Evolutionary conservation across 805 yeast genomes (phyloP).

Genomic region (Kodamaea kaohsiungensis): DNA sequence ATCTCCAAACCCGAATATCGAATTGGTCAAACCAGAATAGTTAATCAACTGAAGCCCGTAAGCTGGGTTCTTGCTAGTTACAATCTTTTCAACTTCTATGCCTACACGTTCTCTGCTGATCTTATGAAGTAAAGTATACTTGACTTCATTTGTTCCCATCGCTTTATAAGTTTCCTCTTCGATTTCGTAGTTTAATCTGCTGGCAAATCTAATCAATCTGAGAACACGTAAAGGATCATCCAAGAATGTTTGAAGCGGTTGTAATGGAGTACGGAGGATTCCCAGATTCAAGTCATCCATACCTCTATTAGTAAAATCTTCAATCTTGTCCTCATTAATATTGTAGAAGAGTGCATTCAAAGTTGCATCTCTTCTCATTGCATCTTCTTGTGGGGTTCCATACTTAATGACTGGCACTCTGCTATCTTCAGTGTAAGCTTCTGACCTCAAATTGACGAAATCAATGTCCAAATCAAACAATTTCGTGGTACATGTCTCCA

Average conservation of each 20-base stretch:
- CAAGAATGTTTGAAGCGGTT: slow-evolving; percentile 78
- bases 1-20: slow-evolving; percentile 51
- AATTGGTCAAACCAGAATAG: slow-evolving; percentile 53
- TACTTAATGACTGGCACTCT: slow-evolving; percentile 81
- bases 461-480: slow-evolving; percentile 85
- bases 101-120: slow-evolving; percentile 92
- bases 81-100: slow-evolving; percentile 74
- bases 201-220: slow-evolving; percentile 82
- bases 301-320: slow-evolving; percentile 83
- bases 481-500: slow-evolving; percentile 94
- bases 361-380: slow-evolving; percentile 92
- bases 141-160: slow-evolving; percentile 63
- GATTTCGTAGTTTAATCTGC: slow-evolving; percentile 68
- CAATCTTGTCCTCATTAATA: slow-evolving; percentile 64
- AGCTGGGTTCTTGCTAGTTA: slow-evolving; percentile 61
- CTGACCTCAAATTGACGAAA: slow-evolving; percentile 88
- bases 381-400: slow-evolving; percentile 93
- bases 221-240: slow-evolving; percentile 94
- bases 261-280: slow-evolving; percentile 82
- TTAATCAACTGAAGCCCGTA: slow-evolving; percentile 64
- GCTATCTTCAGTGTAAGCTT: slow-evolving; percentile 78
- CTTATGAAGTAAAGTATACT: slow-evolving; percentile 60
- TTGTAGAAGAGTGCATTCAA: slow-evolving; percentile 90
- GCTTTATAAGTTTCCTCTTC: slow-evolving; percentile 59
- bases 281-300: slow-evolving; percentile 69